These are phyloP conservation scores for Teratosphaeria zuluensis DNA, from an alignment of 2,329 filamentous ascomycete species.

Conservation along the genomic window DNA sequence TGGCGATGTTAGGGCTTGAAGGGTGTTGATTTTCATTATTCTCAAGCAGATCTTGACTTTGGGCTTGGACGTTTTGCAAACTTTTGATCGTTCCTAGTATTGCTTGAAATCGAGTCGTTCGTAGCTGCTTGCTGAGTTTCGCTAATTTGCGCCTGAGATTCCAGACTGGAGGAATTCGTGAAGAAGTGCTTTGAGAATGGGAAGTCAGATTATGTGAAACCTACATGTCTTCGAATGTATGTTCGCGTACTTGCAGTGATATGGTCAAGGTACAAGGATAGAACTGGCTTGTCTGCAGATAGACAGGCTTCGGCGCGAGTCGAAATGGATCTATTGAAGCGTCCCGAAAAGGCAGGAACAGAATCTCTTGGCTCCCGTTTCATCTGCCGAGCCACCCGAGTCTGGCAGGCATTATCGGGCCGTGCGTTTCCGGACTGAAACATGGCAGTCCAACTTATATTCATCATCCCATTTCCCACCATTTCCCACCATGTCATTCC, in stretches of 20 bases:
- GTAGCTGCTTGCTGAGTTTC: neutral
- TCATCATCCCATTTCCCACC: neutral
- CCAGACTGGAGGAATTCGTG: neutral
- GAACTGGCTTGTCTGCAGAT: neutral
- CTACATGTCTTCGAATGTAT: neutral
- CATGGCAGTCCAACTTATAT: neutral
- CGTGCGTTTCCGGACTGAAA: neutral
- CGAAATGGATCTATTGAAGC: neutral
- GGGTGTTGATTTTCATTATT: conserved; percentile 34
- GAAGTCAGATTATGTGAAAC: neutral
- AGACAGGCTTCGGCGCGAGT: neutral
- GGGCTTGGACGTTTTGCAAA: neutral
- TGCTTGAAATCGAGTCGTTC: neutral
- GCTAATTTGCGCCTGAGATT: neutral
- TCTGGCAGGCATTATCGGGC: neutral
- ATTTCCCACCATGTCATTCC: neutral
- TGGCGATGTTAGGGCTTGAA: conserved; percentile 24
- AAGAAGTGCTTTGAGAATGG: neutral
- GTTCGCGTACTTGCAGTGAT: neutral
- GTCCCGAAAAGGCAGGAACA: neutral
- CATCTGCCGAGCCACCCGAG: neutral
- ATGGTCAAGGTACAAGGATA: neutral
- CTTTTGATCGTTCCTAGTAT: neutral
- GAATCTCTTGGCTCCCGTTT: neutral
- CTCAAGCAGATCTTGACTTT: neutral